These are phyloP conservation scores for Pseudocercospora cruenta DNA, from an alignment of 2,329 filamentous ascomycete species.

Conservation along the genomic window DNA sequence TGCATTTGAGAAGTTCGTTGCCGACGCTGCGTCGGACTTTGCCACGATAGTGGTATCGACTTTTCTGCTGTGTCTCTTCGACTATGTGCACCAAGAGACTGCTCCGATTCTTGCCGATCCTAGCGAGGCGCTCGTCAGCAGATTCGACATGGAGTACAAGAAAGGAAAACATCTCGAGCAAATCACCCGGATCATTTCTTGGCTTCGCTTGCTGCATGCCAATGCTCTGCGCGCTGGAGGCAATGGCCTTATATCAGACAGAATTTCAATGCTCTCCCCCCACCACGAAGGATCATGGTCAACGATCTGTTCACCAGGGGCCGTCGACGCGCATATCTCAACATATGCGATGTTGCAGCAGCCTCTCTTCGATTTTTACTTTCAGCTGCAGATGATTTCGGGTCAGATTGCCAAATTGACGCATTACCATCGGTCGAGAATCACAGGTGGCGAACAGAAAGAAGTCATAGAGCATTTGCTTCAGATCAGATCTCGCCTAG, in stretches of 20 bases:
- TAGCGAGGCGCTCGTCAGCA: neutral
- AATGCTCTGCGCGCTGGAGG: slow-evolving; percentile 2
- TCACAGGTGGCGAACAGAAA: neutral
- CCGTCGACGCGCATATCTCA: neutral
- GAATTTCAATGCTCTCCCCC: neutral
- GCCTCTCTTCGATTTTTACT: neutral
- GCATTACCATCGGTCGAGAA: neutral
- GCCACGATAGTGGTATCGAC: neutral
- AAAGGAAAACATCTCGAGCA: neutral
- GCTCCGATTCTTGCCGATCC: neutral
- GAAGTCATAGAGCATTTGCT: neutral
- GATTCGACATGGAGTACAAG: neutral
- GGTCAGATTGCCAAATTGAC: neutral
- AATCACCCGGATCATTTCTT: neutral
- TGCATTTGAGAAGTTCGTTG: neutral
- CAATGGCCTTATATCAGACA: neutral
- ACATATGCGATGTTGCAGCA: neutral
- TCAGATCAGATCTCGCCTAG: neutral
- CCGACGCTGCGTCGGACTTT: neutral
- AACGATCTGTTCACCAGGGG: neutral
- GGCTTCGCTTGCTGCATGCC: neutral
- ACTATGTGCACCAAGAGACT: neutral
- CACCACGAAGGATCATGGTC: neutral
- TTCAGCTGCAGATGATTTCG: slow-evolving; percentile 5
- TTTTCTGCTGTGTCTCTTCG: neutral